Percentiles rank a stretch among this genome's conserved stretches.
phyloP scores from a whole-genome alignment of 2,329 filamentous ascomycete species.

The Hymenotorrendiella dingleyae region DNA sequence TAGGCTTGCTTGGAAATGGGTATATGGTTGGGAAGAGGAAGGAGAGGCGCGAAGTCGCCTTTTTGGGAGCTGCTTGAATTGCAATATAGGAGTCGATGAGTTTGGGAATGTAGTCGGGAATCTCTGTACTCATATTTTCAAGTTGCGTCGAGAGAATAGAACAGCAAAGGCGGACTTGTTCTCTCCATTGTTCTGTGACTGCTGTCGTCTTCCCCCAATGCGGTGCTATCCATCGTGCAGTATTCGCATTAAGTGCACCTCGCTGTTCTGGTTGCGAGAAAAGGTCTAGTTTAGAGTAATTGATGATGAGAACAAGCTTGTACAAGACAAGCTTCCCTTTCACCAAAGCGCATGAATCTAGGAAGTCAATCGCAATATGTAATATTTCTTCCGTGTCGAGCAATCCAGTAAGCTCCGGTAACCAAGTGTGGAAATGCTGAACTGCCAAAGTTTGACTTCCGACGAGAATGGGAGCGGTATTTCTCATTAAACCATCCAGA shows the following conservation, averaged over 20 bases:
- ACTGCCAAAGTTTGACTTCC: conserved; percentile 93
- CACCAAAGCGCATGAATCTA: conserved; percentile 81
- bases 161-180: conserved; percentile 89
- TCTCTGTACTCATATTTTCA: conserved; percentile 69
- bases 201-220: conserved; percentile 79
- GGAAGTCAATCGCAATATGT: conserved; percentile 85
- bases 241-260: conserved; percentile 70
- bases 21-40: conserved; percentile 86
- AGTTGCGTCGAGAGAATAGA: conserved; percentile 86
- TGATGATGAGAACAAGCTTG: conserved; percentile 87
- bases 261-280: conserved; percentile 76
- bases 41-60: conserved; percentile 63
- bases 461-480: conserved; percentile 75
- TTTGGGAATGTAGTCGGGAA: conserved; percentile 84
- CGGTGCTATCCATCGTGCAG: conserved; percentile 82
- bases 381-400: conserved; percentile 79
- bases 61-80: conserved; percentile 53
- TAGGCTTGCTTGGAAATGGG: conserved; percentile 73
- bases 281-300: conserved; percentile 76
- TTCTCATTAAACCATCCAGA: conserved; percentile 84
- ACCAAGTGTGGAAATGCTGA: conserved; percentile 94
- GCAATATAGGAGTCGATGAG: conserved; percentile 83
- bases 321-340: conserved; percentile 90
- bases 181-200: conserved; percentile 80
- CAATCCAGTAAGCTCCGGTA: conserved; percentile 79